Percentiles rank a stretch among this genome's conserved stretches.
Conservation (phyloP, 768 basidiomycete genomes). For the Stropharia rugosoannulata region DNA sequence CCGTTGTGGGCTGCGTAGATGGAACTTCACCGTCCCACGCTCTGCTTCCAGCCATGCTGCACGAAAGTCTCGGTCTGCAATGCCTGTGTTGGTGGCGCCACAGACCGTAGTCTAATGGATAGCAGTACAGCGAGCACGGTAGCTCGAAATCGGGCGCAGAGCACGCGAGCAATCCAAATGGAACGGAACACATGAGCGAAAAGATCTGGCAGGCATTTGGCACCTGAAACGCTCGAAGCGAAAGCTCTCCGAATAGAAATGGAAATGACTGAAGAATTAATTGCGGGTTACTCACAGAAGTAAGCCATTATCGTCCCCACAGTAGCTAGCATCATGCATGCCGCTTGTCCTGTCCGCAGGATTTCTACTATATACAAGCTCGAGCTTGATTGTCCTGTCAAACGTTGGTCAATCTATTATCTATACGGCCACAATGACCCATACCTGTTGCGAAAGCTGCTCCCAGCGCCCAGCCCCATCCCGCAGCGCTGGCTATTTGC, state of each 20-base stretch:
- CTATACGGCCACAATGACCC: neutral
- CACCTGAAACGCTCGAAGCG: neutral
- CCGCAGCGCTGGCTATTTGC: neutral
- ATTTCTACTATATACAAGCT: neutral
- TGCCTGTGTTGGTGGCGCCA: no score
- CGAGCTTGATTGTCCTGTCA: neutral
- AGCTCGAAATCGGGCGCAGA: no score
- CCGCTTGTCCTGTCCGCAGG: conserved; percentile 16
- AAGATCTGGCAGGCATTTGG: neutral
- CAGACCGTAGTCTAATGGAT: no score
- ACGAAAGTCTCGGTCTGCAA: no score
- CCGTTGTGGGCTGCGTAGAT: no score
- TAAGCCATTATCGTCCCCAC: conserved; percentile 25
- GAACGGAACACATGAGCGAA: neutral
- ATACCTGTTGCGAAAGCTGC: neutral
- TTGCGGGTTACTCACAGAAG: conserved; percentile 20
- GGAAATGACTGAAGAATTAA: conserved; percentile 2
- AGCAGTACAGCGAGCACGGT: no score
- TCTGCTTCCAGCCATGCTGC: no score
- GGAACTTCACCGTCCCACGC: no score
- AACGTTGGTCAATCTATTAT: neutral
- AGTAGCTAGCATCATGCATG: conserved; percentile 21
- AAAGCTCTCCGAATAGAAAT: neutral
- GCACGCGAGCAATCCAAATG: neutral
- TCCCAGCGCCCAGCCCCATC: neutral